Base-by-base conservation (phyloP, 768 basidiomycete genomes). In the Podaxis mareebaensis region DNA sequence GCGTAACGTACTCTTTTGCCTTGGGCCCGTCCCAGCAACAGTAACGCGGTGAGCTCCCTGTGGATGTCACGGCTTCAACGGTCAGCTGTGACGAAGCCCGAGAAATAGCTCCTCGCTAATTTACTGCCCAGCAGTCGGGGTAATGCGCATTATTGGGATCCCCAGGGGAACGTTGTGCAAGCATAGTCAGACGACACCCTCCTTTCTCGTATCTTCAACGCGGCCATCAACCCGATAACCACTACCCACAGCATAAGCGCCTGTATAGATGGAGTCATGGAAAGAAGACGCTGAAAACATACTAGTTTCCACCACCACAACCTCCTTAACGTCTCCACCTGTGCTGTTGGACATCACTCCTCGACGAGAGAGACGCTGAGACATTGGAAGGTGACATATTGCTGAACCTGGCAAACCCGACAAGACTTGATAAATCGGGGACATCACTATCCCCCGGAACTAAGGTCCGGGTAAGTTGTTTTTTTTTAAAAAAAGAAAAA, bases 41-140 rank as follows among this genome's bases (percentile, higher is more conserved):
- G 81, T 86, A 66, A 89, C 83, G 77, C 89, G 86, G 62, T 90
- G 87, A 0, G 88, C 89, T 17, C 88, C 89, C 89, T 90, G 44
- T 15, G 42, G 54, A n/a, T 15, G 28, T 7, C 28, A 33, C 10
- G 22, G 5, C 30, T 48, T 11, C 38, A 30, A 15, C 53, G 2
- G 28, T 24, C 22, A 33, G 10, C 6, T 30, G 24, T 20, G 33
- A 46, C 28, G 17, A 54, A 38, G 15, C 28, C 12, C n/a, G 22
- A 5, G 22, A 8, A 30, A 30, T 7, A 30, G 28, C 28, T 46
- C 7, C 22, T 44, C 15, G 17, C 11, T 5, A 44, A 76, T 85
- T 63, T 59, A 88, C 89, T n/a, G 89, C 89, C 86, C 88, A 90
- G 36, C 82, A 81, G 63, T 85, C 87, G 2, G 89, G 86, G 69